Evolutionary conservation across 306 rosid genomes (phyloP).

Genomic region (Sechiopsis laciniata): DNA sequence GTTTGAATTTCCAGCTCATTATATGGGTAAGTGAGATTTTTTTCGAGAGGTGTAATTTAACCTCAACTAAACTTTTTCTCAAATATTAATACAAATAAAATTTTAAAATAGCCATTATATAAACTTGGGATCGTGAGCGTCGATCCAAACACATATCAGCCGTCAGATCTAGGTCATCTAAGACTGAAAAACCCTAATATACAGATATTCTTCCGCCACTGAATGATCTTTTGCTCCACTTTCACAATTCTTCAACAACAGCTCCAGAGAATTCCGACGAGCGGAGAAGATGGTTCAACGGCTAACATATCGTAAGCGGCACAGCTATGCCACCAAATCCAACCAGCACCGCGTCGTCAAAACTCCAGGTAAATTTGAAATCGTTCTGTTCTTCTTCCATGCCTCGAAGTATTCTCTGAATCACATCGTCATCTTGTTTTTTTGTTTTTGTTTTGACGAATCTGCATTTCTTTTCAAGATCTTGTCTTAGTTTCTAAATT

Average conservation of each 20-base stretch:
- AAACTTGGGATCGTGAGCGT: neutral
- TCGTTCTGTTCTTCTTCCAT: neutral
- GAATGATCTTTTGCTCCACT: neutral
- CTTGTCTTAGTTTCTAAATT: neutral
- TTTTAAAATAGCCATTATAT: no score
- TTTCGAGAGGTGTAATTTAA: no score
- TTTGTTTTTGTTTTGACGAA: neutral
- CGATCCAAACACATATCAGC: neutral
- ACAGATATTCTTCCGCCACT: neutral
- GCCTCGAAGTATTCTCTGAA: neutral
- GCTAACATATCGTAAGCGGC: neutral
- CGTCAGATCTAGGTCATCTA: conserved; percentile 46
- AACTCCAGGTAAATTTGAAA: conserved; percentile 40
- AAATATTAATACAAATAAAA: no score
- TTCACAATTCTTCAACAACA: neutral
- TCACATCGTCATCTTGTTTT: neutral
- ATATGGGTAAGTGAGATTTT: no score
- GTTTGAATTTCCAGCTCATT: no score
- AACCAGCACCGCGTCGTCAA: neutral
- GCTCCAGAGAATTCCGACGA: conserved; percentile 11
- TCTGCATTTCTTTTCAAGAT: conserved; percentile 1
- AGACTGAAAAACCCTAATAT: conserved; percentile 18
- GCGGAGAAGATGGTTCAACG: conserved; percentile 36
- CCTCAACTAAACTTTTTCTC: no score
- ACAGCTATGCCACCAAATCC: neutral